Base-by-base conservation (phyloP, 768 basidiomycete species). In the Tylopilus plumbeoviolaceoides region DNA sequence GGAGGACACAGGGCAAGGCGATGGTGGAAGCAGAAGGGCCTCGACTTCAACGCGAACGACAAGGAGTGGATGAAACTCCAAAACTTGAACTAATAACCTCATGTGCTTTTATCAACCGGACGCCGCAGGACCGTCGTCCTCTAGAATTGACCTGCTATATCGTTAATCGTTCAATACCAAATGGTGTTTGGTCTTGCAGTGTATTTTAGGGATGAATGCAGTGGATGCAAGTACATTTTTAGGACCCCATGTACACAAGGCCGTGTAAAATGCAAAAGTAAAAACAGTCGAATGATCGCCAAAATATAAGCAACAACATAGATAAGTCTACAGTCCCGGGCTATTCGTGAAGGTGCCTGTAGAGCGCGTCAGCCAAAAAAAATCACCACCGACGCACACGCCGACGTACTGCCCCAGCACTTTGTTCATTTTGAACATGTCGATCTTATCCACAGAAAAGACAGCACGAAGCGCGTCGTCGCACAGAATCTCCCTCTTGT, bases 401-500 rank as follows among this genome's bases (percentile, higher is more conserved):
- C 4, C 5, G 10, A 73, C 81, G 53, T 50, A 92, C 87, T 85
- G 75, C 65, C 88, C 87, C 51, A 95, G 73, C 25, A 87, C 78
- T 70, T 95, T 92, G 78, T 95, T 95, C 93, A 95, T 95, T 59
- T 77, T 83, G 73, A 95, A 95, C 91, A 95, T 95, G 70, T 91
- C 84, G 51, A 97, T 82, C 67, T 83, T 88, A 58, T 91, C 88
- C 12, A 81, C 78, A 51, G 79, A 80, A 68, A 98, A 95, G 20
- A 95, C 80, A 7, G 84, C 81, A 62, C 78, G 79, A 59, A 97
- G 65, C 17, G 69, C 74, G 17, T 77, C 73, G 68, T 98, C 93
- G 63, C 93, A 95, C 2, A 92, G 58, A 56, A 98, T 97, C 67
- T 90, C 91, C 50, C 83, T 82, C 70, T 78, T 87, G 70, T 95